phyloP scores from a whole-genome alignment of 1,284 basidiomycete species.

The Fomitopsis palustris region DNA sequence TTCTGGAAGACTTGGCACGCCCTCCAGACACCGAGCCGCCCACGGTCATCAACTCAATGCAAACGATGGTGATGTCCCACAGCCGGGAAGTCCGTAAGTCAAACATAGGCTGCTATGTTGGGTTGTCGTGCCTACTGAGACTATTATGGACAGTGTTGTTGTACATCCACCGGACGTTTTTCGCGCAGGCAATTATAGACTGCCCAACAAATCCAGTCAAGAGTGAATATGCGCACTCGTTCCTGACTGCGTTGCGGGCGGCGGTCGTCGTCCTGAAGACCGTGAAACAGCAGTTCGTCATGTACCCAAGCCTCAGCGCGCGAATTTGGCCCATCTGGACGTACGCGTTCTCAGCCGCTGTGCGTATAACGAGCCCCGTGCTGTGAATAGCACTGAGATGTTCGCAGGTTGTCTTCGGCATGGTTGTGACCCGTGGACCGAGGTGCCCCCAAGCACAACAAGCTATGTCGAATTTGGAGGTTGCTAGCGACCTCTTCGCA shows the following conservation, averaged over 20 bases:
- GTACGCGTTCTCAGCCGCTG: slow-evolving; percentile 36
- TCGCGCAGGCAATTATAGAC: slow-evolving; percentile 37
- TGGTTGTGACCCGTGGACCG: slow-evolving; percentile 26
- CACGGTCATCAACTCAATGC: slow-evolving; percentile 28
- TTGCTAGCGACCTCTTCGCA: slow-evolving; percentile 26
- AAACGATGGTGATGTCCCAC: slow-evolving; percentile 44
- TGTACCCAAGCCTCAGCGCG: slow-evolving; percentile 25
- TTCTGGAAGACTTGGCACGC: slow-evolving; percentile 26
- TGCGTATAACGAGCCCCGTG: slow-evolving; percentile 16
- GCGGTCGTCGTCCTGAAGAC: slow-evolving; percentile 32
- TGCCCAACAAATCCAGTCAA: slow-evolving; percentile 35
- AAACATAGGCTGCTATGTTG: no score
- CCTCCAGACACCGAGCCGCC: slow-evolving; percentile 22
- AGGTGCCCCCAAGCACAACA: slow-evolving; percentile 24
- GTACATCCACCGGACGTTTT: slow-evolving; percentile 38
- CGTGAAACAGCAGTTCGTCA: slow-evolving; percentile 27
- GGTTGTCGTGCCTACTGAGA: background rate
- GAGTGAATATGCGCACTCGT: slow-evolving; percentile 37
- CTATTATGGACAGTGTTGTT: slow-evolving; percentile 29
- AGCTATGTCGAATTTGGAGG: slow-evolving; percentile 26
- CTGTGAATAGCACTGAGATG: background rate
- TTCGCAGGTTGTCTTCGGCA: slow-evolving; percentile 24
- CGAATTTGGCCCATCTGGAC: slow-evolving; percentile 38
- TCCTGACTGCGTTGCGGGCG: slow-evolving; percentile 34
- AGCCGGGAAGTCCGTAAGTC: slow-evolving; percentile 33